Evolutionary conservation across 169 alveolate genomes (phyloP), one percentile per base, ranked within the genome.

Genomic region (Plasmodium chabaudi): DNA sequence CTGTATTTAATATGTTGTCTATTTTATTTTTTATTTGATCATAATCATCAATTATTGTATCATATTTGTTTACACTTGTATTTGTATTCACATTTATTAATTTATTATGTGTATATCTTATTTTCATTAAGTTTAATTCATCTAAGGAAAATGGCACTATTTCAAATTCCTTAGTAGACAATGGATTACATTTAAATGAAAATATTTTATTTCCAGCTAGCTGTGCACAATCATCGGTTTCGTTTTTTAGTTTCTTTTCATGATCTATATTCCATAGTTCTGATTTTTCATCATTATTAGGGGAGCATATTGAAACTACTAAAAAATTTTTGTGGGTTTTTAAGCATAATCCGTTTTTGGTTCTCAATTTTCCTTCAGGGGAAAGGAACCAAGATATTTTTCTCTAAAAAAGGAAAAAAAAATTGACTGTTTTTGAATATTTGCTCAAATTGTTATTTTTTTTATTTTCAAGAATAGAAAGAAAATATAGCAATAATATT

Each of bases 311-410:
- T 15, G 90, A 82, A 53, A 56, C 67, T 25, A 71, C 70, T 69
- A 82, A 68, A 60, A 82, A 53, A 55, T 82, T 82, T 82, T 82
- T 82, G 63, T 68, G 61, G 4, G 90, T 82, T 82, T 82, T 82
- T 42, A 82, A 71, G 53, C 90, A 82, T 59, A 82, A 46, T 55
- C 90, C 90, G 17, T 82, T 82, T 42, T 82, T 55, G 9, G 86
- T 69, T 53, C 68, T 27, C 21, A 82, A 19, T 57, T 84, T 65
- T 57, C 84, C 90, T 21, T 82, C 21, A 44, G 46, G 25, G 17
- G 63, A 82, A 19, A 84, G 69, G 27, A 68, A 34, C 90, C 90
- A 82, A 51, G 49, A 55, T 17, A 82, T 68, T 69, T 82, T 69
- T 6, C 64, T 42, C 90, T 82, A 9, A 34, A 82, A 39, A 60